Evolutionary conservation across 140 eudicot species (phyloP).

Genomic region (Artemisia princeps): DNA sequence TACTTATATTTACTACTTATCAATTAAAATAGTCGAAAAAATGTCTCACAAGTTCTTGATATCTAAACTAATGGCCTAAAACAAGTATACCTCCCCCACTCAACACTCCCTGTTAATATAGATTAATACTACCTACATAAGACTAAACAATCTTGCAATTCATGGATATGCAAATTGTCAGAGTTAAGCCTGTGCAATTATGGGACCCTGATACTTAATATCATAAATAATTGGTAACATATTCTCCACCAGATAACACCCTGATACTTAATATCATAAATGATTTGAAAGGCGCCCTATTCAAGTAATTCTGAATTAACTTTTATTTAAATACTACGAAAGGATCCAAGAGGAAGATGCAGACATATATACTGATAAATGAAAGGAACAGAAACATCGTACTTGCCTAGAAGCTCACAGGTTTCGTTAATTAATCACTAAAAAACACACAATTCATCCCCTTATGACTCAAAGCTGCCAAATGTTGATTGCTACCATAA

Average conservation of each 20-base stretch:
- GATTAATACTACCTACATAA: too few relatives aligned
- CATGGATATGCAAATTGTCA: too few relatives aligned
- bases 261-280: too few relatives aligned
- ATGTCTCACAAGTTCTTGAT: neutral
- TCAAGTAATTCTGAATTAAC: neutral
- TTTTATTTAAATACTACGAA: neutral
- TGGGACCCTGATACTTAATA: too few relatives aligned
- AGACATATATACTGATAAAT: slow-evolving; percentile 3
- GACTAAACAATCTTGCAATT: too few relatives aligned
- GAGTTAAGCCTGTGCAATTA: too few relatives aligned
- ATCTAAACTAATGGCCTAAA: neutral
- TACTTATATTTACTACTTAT: neutral
- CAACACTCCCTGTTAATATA: too few relatives aligned
- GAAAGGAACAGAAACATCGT: slow-evolving; percentile 15
- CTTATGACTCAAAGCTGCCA: neutral
- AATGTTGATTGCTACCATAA: neutral
- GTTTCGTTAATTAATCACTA: neutral
- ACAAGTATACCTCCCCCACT: slow-evolving; percentile 25
- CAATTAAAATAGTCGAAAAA: neutral
- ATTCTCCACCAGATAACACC: too few relatives aligned
- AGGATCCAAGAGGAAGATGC: slow-evolving; percentile 1
- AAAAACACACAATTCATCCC: neutral
- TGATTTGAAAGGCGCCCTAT: too few relatives aligned
- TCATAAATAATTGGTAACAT: neutral
- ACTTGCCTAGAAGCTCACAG: neutral